These are phyloP conservation scores for Alternaria arbusti DNA, from an alignment of 2,329 filamentous ascomycete species.

Conservation along the genomic window DNA sequence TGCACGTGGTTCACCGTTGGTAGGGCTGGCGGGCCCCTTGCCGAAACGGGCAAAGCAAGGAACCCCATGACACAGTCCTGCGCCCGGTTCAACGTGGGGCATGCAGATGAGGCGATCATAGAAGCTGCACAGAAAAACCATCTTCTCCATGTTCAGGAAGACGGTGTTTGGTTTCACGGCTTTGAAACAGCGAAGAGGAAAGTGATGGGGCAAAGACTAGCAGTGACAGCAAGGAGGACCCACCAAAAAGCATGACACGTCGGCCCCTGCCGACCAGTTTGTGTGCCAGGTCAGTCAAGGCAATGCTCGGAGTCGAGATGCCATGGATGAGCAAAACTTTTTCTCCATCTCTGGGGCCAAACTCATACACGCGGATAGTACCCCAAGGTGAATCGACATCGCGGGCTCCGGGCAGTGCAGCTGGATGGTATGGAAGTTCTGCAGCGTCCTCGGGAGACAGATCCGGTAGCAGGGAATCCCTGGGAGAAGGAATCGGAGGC, in stretches of 20 bases:
- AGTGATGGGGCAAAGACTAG: slow-evolving; percentile 1
- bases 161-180: background rate
- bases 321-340: slow-evolving; percentile 81
- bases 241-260: slow-evolving; percentile 78
- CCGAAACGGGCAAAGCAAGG: slow-evolving; percentile 7
- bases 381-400: slow-evolving; percentile 76
- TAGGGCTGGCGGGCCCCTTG: slow-evolving; percentile 12
- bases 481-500: slow-evolving; percentile 36
- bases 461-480: slow-evolving; percentile 29
- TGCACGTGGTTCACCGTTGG: slow-evolving; percentile 14
- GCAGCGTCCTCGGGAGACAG: slow-evolving; percentile 34
- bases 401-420: slow-evolving; percentile 71
- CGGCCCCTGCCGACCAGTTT: slow-evolving; percentile 70
- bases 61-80: slow-evolving; percentile 1
- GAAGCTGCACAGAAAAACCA: background rate
- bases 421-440: slow-evolving; percentile 66
- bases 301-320: slow-evolving; percentile 78
- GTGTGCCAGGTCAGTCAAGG: slow-evolving; percentile 70
- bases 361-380: slow-evolving; percentile 77
- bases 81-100: slow-evolving; percentile 6
- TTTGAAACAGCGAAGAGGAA: background rate
- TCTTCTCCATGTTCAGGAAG: background rate
- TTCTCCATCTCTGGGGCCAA: slow-evolving; percentile 73
- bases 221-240: slow-evolving; percentile 33
- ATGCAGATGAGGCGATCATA: background rate